Evolutionary conservation across 2,329 filamentous ascomycete species (phyloP), one percentile per base, ranked within the genome.

Genomic region (Coniochaeta pulveracea): DNA sequence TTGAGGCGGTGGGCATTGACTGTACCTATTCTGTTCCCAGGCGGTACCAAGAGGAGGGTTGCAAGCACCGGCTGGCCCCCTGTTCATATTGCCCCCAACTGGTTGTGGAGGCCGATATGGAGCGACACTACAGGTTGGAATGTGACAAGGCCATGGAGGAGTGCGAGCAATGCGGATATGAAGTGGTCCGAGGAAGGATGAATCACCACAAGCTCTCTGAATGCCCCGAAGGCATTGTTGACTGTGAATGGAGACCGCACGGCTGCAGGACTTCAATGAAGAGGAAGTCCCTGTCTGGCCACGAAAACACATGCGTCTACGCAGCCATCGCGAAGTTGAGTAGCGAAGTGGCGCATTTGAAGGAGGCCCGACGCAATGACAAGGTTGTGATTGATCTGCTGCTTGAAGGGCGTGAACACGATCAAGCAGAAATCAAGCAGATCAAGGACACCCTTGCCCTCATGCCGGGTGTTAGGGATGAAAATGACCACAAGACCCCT

Each of bases 1-100:
- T n/a, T n/a, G n/a, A n/a, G n/a, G n/a, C n/a, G n/a, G n/a, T n/a
- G n/a, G n/a, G n/a, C n/a, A n/a, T n/a, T n/a, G n/a, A n/a, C n/a
- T n/a, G n/a, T n/a, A n/a, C n/a, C n/a, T n/a, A n/a, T n/a, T n/a
- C n/a, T n/a, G n/a, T n/a, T n/a, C n/a, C n/a, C n/a, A n/a, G n/a
- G n/a, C n/a, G n/a, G n/a, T n/a, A n/a, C n/a, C 52, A 56, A 2
- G 58, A 57, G n/a, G 61, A 63, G 30, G 59, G 60, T 3, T 80
- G 76, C 44, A 58, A 71, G 15, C 76, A 80, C 44, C 60, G 59
- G 34, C 50, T 63, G 19, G 56, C 60, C 1, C 47, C 50, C 8
- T 80, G 76, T 45, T 52, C 56, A n/a, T 64, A 70, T 43, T 80
- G 76, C 49, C 49, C 61, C n/a, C 50, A 57, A 15, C 44, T 49